A percentile compares a stretch with the other conserved stretches of the same genome.
These are phyloP conservation scores for Areca catechu DNA, from an alignment of 176 grass and related monocot genomes.

Conservation along the genomic window DNA sequence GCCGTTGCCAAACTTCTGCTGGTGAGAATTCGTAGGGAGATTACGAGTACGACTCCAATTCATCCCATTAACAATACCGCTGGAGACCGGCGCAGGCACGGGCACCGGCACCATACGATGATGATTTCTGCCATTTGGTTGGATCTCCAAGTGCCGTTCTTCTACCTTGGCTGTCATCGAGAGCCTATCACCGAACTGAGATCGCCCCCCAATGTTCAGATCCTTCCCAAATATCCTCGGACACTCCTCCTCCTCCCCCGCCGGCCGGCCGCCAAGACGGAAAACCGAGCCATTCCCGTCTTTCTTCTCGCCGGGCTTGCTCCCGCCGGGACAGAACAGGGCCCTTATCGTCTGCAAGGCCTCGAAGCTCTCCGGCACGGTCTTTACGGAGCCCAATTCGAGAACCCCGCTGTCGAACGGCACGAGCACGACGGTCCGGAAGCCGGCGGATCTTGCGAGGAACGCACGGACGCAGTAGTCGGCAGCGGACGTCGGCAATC, in stretches of 20 bases:
- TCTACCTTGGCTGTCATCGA: neutral
- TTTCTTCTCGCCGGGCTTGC: neutral
- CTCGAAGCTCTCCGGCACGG: slow-evolving; percentile 12
- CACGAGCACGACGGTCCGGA: slow-evolving; percentile 8
- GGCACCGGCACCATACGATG: neutral
- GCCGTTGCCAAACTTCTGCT: slow-evolving; percentile 5
- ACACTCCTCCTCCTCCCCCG: neutral
- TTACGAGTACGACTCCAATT: neutral
- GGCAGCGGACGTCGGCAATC: neutral
- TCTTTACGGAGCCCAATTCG: slow-evolving; percentile 7
- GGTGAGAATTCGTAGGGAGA: neutral
- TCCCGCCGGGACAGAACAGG: neutral
- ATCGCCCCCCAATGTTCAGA: neutral
- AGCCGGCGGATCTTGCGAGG: slow-evolving; percentile 10
- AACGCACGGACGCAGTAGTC: slow-evolving; percentile 6
- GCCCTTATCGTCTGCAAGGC: slow-evolving; percentile 6
- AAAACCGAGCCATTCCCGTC: neutral
- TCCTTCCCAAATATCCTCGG: slow-evolving; percentile 18
- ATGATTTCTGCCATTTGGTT: neutral
- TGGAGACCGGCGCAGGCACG: neutral
- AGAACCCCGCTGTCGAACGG: slow-evolving; percentile 6
- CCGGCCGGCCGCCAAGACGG: neutral
- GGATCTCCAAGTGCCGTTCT: neutral
- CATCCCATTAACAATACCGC: neutral
- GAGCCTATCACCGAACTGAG: neutral